Evolutionary conservation across 345 rosid species (phyloP), one percentile per base, ranked within the genome.

Genomic region (Lenwebbia sp.): DNA sequence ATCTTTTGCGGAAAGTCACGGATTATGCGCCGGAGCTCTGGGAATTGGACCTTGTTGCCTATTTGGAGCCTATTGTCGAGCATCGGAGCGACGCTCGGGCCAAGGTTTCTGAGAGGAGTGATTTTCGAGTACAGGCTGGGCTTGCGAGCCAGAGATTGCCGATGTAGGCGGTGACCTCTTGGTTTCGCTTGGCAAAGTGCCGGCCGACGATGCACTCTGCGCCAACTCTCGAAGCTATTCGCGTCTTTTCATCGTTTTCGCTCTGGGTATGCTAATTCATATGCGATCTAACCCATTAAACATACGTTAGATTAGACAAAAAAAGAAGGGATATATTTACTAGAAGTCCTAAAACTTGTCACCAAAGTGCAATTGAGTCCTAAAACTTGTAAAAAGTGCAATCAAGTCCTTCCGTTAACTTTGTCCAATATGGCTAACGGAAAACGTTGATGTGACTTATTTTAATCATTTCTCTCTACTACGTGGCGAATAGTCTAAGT

Each of bases 1-100:
- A 95, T 70, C 96, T 96, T 85, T 91, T 92, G 81, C 93, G 91
- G 95, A 44, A 93, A 93, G 74, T 96, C 97, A 17, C 88, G 93
- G 83, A 95, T 87, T 54, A 94, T 91, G 60, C 94, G 96, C 83
- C 94, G 92, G 85, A 95, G 92, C 93, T 95, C 98, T 3, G 88
- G 94, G 75, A 94, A 89, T 26, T 89, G 89, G 74, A 93, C 90
- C 44, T 89, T 93, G 83, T 92, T 91, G 40, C 98, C 98, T 83
- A 85, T 33, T 84, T 88, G 89, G 53, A 93, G 90, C 98, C 98
- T 94, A 86, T 84, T 88, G 11, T 96, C 95, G 83, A 96, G 99
- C 91, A 88, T 92, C 22, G 94, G 94, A 41, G 87, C 88, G 25
- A 95, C 86, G 85, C 92, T 92, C 57, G 88, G 86, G 55, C 88